Conservation (phyloP, 257 asterid genomes). For the Plantago ovata region DNA sequence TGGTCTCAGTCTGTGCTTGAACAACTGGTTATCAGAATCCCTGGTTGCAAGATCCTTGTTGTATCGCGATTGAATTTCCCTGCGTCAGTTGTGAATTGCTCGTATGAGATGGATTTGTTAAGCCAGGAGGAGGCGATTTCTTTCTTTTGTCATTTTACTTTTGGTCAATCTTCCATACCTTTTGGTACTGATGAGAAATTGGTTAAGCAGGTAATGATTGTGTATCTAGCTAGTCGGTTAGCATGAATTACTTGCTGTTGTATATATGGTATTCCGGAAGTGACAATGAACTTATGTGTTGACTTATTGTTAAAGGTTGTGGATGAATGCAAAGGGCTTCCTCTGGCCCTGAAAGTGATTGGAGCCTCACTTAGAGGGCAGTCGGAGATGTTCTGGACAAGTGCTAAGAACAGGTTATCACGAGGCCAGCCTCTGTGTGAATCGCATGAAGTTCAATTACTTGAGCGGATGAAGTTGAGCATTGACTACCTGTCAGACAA, state of each 20-base stretch:
- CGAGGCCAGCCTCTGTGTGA: constrained; percentile 70
- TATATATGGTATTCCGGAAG: too few species aligned
- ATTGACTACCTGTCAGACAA: constrained; percentile 60
- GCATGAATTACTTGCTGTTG: background rate
- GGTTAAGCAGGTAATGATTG: constrained; percentile 58
- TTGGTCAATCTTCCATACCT: constrained; percentile 64
- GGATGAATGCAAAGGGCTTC: constrained; percentile 86
- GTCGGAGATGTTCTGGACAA: constrained; percentile 73
- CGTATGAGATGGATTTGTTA: constrained; percentile 65
- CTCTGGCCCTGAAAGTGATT: constrained; percentile 84
- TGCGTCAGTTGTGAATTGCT: constrained; percentile 45
- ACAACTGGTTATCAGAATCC: constrained; percentile 47
- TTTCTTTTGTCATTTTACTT: constrained; percentile 77
- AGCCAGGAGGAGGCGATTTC: constrained; percentile 71
- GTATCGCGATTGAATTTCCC: constrained; percentile 78
- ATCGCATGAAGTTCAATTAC: constrained; percentile 73
- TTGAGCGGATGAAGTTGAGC: constrained; percentile 81
- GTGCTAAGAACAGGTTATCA: constrained; percentile 70
- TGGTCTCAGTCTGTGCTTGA: constrained; percentile 78
- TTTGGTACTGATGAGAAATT: constrained; percentile 39
- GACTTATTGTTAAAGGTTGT: constrained; percentile 42
- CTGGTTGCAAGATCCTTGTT: constrained; percentile 75
- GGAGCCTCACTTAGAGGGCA: constrained; percentile 83
- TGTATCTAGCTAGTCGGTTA: background rate
- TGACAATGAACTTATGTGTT: constrained; percentile 6